Evolutionary conservation across 2,329 filamentous ascomycete genomes (phyloP).

Genomic region (Dactylonectria macrodidyma): DNA sequence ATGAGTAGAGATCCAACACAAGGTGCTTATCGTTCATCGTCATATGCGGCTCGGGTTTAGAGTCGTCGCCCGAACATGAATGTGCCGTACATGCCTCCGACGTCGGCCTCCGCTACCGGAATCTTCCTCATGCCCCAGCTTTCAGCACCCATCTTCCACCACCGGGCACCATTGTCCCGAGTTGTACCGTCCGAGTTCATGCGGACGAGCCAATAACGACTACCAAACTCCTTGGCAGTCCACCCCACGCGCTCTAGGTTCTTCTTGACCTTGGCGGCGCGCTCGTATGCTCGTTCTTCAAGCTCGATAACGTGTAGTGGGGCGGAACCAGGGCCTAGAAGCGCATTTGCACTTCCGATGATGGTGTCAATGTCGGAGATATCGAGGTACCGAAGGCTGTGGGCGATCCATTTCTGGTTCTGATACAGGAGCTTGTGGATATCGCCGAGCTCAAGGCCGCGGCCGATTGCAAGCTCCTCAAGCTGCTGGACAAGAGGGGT

Average conservation of each 20-base stretch:
- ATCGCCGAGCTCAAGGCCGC: conserved; percentile 75
- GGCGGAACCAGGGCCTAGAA: conserved; percentile 72
- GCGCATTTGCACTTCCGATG: conserved; percentile 69
- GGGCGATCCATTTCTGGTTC: conserved; percentile 61
- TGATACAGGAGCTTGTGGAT: conserved; percentile 76
- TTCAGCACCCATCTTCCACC: conserved; percentile 88
- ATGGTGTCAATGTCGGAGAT: conserved; percentile 75
- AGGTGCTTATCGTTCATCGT: conserved; percentile 58
- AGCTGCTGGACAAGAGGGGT: conserved; percentile 76
- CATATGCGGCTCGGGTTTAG: conserved; percentile 51
- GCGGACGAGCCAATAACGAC: conserved; percentile 77
- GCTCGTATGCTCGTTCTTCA: conserved; percentile 76
- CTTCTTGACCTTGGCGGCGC: conserved; percentile 74
- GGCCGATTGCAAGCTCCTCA: conserved; percentile 83
- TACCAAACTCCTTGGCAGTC: conserved; percentile 79
- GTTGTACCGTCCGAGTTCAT: conserved; percentile 55
- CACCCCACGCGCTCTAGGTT: conserved; percentile 76
- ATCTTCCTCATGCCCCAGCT: conserved; percentile 93
- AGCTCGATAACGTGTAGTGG: conserved; percentile 86
- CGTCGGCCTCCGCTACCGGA: conserved; percentile 90
- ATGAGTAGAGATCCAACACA: conserved; percentile 45
- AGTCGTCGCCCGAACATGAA: conserved; percentile 75
- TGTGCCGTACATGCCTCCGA: conserved; percentile 92
- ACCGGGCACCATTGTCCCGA: conserved; percentile 65
- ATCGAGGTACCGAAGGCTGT: conserved; percentile 81